A percentile compares a stretch with the other conserved stretches of the same genome.
phyloP scores from a whole-genome alignment of 192 early-diverging fungal genomes.

The Linnemannia zychae region DNA sequence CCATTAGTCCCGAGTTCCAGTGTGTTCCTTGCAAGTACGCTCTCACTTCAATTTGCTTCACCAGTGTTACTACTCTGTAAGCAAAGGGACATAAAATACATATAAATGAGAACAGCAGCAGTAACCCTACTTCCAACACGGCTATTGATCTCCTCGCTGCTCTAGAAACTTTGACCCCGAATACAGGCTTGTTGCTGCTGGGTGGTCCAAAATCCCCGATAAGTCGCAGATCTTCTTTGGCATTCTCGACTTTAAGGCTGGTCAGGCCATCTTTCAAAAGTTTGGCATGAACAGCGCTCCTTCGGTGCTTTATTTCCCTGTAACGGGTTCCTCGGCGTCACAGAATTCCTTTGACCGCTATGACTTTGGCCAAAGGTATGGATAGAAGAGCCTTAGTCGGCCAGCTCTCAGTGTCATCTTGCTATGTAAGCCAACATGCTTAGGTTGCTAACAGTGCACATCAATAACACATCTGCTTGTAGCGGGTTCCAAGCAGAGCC shows the following conservation, averaged over 20 bases:
- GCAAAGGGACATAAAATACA: background rate
- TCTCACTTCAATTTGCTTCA: background rate
- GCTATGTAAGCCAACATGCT: too few relatives aligned
- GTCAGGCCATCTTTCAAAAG: slow-evolving; percentile 72
- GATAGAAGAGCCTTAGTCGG: too few relatives aligned
- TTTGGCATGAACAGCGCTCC: slow-evolving; percentile 72
- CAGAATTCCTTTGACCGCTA: slow-evolving; percentile 63
- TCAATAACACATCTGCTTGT: background rate
- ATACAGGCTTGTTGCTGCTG: slow-evolving; percentile 69
- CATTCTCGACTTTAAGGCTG: slow-evolving; percentile 74
- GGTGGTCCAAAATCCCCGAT: slow-evolving; percentile 59
- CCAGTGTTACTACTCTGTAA: too few relatives aligned
- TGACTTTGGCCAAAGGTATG: slow-evolving; percentile 69
- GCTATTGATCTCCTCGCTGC: too few relatives aligned
- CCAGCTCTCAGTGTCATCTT: too few relatives aligned
- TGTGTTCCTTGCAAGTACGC: slow-evolving; percentile 83
- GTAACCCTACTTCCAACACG: too few relatives aligned
- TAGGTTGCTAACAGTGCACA: too few relatives aligned
- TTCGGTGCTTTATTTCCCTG: slow-evolving; percentile 74
- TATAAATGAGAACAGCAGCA: background rate
- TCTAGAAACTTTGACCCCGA: slow-evolving; percentile 80
- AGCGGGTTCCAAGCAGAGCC: slow-evolving; percentile 76
- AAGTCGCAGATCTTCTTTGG: slow-evolving; percentile 72
- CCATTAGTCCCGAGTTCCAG: slow-evolving; percentile 68
- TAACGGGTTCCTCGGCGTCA: slow-evolving; percentile 32